A percentile compares a stretch with the other conserved stretches of the same genome.
Evolutionary conservation across 2,329 filamentous ascomycete genomes (phyloP).

Genomic region (Aspergillus aculeatinus): DNA sequence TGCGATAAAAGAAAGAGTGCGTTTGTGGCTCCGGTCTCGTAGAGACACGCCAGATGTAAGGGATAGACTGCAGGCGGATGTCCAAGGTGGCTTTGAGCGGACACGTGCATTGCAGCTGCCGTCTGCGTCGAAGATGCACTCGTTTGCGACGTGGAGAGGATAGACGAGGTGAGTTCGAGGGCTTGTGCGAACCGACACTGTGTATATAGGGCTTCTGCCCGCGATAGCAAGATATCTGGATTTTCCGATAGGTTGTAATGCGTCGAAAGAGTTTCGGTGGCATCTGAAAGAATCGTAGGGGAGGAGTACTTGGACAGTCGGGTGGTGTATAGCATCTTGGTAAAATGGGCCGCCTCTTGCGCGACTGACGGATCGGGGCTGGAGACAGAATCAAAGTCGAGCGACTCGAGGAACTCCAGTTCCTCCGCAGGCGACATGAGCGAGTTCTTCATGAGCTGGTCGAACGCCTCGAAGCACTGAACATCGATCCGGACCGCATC

Average conservation of each 20-base stretch:
- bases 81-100: slow-evolving; percentile 41
- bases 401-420: slow-evolving; percentile 80
- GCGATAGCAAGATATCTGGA: slow-evolving; percentile 83
- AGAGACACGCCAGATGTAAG: slow-evolving; percentile 84
- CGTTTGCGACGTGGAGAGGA: slow-evolving; percentile 81
- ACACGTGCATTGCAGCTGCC: slow-evolving; percentile 27
- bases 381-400: slow-evolving; percentile 83
- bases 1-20: slow-evolving; percentile 88
- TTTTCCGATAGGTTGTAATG: slow-evolving; percentile 88
- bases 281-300: slow-evolving; percentile 75
- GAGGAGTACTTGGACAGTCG: slow-evolving; percentile 93
- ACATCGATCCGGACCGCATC: slow-evolving; percentile 95
- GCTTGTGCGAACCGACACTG: slow-evolving; percentile 92
- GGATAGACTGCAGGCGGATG: slow-evolving; percentile 67
- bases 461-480: slow-evolving; percentile 96
- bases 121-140: slow-evolving; percentile 59
- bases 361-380: slow-evolving; percentile 65
- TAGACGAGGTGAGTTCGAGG: slow-evolving; percentile 75
- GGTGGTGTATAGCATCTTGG: slow-evolving; percentile 93
- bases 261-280: slow-evolving; percentile 86
- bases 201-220: slow-evolving; percentile 88
- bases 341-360: slow-evolving; percentile 89
- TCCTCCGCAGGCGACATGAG: slow-evolving; percentile 87
- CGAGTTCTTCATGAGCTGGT: slow-evolving; percentile 95
- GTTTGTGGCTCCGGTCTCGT: slow-evolving; percentile 83